phyloP scores from a whole-genome alignment of 805 yeast genomes.

The Barnettozyma populi region DNA sequence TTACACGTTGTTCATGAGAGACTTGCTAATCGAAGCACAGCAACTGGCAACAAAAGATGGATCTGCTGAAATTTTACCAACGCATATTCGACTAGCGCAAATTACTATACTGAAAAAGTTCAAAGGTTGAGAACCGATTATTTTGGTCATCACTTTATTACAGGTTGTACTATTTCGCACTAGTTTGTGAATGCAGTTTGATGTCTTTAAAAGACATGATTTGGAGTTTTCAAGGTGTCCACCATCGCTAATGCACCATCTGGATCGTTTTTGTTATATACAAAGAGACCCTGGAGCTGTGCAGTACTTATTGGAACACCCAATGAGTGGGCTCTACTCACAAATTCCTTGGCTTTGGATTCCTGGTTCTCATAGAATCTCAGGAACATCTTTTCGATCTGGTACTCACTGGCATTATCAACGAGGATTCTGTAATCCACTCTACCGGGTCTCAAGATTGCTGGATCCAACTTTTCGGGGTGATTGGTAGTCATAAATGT shows the following conservation, averaged over 20 bases:
- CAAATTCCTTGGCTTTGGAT: conserved; percentile 45
- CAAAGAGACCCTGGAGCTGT: conserved; percentile 91
- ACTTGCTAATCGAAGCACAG: conserved; percentile 34
- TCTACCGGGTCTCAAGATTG: conserved; percentile 91
- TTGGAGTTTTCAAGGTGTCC: conserved; percentile 29
- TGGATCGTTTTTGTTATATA: conserved; percentile 83
- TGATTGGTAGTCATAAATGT: conserved; percentile 99
- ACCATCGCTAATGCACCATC: conserved; percentile 67
- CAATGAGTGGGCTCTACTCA: conserved; percentile 36
- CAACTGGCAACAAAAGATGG: conserved; percentile 35
- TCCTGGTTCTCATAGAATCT: conserved; percentile 71
- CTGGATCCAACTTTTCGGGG: conserved; percentile 90
- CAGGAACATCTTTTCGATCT: conserved; percentile 77
- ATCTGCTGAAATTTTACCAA: conserved; percentile 36
- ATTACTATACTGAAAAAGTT: conserved; percentile 29
- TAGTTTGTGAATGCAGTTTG: neutral
- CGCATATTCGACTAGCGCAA: conserved; percentile 36
- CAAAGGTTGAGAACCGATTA: conserved; percentile 26
- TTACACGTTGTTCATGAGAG: conserved; percentile 40
- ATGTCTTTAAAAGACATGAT: conserved; percentile 26
- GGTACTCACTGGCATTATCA: conserved; percentile 82
- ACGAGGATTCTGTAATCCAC: conserved; percentile 79
- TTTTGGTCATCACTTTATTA: neutral
- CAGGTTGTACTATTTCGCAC: neutral
- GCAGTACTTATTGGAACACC: conserved; percentile 77